Conservation (phyloP, 805 yeast genomes). For the Yamadazyma insecticola region DNA sequence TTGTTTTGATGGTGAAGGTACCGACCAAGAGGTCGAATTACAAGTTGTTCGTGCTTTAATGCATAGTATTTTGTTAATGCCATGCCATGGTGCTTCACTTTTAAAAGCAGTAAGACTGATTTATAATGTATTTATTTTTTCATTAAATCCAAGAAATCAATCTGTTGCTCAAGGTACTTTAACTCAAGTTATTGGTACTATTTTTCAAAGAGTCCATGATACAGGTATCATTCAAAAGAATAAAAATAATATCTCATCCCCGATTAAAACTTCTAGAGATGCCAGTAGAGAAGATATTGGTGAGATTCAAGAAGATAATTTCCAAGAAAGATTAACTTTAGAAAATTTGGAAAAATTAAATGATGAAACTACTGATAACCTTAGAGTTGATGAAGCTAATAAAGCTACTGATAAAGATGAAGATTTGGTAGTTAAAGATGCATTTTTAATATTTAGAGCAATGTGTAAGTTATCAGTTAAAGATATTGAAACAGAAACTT, state of each 20-base stretch:
- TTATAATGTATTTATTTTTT: conserved; percentile 84
- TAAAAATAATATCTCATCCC: conserved; percentile 14
- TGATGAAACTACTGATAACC: conserved; percentile 47
- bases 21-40: conserved; percentile 82
- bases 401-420: conserved; percentile 48
- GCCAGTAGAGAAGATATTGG: conserved; percentile 22
- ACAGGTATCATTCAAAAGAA: conserved; percentile 36
- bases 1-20: conserved; percentile 88
- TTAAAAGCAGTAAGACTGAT: conserved; percentile 90
- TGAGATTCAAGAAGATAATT: conserved; percentile 7
- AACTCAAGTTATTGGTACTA: conserved; percentile 82
- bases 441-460: conserved; percentile 87
- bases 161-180: conserved; percentile 93
- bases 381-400: conserved; percentile 45
- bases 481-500: conserved; percentile 65
- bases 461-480: conserved; percentile 92
- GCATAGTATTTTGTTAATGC: conserved; percentile 78
- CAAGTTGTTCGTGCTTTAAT: conserved; percentile 91
- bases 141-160: conserved; percentile 79
- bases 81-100: conserved; percentile 86
- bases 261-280: conserved; percentile 15
- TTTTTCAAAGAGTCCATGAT: conserved; percentile 63
- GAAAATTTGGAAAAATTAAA: conserved; percentile 54
- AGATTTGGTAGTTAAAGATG: conserved; percentile 79
- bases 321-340: conserved; percentile 45